Evolutionary conservation across 2,329 filamentous ascomycete genomes (phyloP).

Genomic region (Colletotrichum destructivum): DNA sequence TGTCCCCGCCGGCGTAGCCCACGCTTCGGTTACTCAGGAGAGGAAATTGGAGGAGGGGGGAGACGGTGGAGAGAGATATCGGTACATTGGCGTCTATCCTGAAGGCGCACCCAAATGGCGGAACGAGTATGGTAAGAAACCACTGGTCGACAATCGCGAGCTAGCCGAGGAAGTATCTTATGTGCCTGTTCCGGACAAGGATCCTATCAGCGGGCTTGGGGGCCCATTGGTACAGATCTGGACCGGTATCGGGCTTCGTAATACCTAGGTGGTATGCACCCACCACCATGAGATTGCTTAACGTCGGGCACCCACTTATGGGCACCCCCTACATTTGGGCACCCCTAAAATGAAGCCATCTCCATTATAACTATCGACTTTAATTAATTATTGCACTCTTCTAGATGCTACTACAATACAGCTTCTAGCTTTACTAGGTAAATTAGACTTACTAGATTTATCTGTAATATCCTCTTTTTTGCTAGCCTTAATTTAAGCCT

Average conservation of each 20-base stretch:
- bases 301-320: too few species aligned
- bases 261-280: too few species aligned
- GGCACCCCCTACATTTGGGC: too few species aligned
- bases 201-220: neutral
- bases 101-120: neutral
- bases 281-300: neutral
- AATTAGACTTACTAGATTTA: too few species aligned
- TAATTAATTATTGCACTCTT: too few species aligned
- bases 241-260: neutral
- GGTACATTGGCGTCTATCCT: slow-evolving; percentile 46
- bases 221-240: neutral
- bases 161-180: neutral
- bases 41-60: neutral
- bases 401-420: too few species aligned
- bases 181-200: neutral
- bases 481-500: too few species aligned
- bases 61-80: slow-evolving; percentile 33
- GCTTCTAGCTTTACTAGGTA: too few species aligned
- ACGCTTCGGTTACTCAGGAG: slow-evolving; percentile 29
- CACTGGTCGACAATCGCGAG: neutral
- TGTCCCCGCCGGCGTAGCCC: slow-evolving; percentile 44
- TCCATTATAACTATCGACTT: too few species aligned
- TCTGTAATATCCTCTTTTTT: too few species aligned
- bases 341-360: too few species aligned
- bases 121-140: neutral